Evolutionary conservation across 2,329 filamentous ascomycete genomes (phyloP), one percentile per base, ranked within the genome.

Genomic region (Trichoderma oligosporum): DNA sequence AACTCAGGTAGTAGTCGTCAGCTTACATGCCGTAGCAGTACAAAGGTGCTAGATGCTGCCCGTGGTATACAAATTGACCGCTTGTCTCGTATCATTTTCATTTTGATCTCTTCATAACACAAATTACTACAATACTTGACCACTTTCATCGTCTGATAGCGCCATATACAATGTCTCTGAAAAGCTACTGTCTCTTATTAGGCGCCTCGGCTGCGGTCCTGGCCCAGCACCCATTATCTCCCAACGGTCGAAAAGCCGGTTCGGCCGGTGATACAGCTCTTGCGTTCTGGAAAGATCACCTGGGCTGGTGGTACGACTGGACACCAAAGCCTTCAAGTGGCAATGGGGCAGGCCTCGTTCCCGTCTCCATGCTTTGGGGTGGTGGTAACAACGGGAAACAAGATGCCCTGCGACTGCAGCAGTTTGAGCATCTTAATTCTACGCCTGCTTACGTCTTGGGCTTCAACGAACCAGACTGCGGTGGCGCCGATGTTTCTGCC

Each of bases 241-340:
- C 60, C n/a, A 54, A 56, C n/a, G 55, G 60, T 24, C 54, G 52
- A 44, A 60, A 61, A n/a, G 61, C 60, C 35, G 60, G 59, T 20
- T 59, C 60, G 2, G 60, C 60, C 0, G 60, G 59, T n/a, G 59
- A 57, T 22, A 45, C 38, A 25, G 56, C 59, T 18, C 29, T 61
- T 3, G 47, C 38, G 3, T 61, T 45, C 27, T 61, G 51, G 60
- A 59, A 56, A 49, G 59, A 59, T 35, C 60, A 62, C 8, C 27
- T 62, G 9, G 57, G 60, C 36, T 62, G 60, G 60, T 62, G 53
- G 56, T 60, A 61, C 25, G 56, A 61, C 41, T 62, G 60, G 61
- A 59, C 54, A 16, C 61, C 59, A 6, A 18, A 24, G 14, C 61
- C 61, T 16, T 54, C 39, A n/a, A 44, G 38, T 20, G 9, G 18